Percentiles rank a stretch among this genome's conserved stretches.
Conservation (phyloP, 2,329 filamentous ascomycete genomes). For the Microdochium trichocladiopsis region DNA sequence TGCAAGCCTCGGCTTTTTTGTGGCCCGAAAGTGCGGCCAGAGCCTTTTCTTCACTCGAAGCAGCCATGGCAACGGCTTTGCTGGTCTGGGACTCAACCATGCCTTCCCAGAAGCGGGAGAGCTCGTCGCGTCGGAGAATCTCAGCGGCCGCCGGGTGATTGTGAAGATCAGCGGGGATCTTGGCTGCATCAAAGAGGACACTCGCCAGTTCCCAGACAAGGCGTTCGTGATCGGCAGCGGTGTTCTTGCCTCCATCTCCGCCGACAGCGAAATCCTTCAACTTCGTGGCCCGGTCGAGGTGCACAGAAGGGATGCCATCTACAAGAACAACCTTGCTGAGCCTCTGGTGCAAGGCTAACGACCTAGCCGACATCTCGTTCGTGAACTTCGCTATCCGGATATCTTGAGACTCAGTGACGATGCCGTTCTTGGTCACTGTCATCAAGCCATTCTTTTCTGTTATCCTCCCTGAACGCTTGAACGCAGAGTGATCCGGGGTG, state of each 20-base stretch:
- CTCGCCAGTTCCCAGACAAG: slow-evolving; percentile 80
- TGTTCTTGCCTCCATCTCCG: slow-evolving; percentile 22
- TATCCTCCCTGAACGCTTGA: slow-evolving; percentile 19
- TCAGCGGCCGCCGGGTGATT: slow-evolving; percentile 24
- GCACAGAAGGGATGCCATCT: slow-evolving; percentile 54
- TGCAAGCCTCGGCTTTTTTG: slow-evolving; percentile 76
- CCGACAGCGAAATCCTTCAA: slow-evolving; percentile 39
- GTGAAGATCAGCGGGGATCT: slow-evolving; percentile 32
- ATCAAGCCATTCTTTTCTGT: slow-evolving; percentile 39
- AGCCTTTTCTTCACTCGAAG: slow-evolving; percentile 73
- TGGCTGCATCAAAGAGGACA: slow-evolving; percentile 74
- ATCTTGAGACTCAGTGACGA: slow-evolving; percentile 58
- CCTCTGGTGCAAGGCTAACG: slow-evolving; percentile 47
- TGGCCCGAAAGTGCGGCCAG: slow-evolving; percentile 73
- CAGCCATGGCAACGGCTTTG: slow-evolving; percentile 48
- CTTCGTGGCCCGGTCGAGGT: slow-evolving; percentile 34
- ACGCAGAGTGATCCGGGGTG: slow-evolving; percentile 23
- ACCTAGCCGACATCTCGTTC: slow-evolving; percentile 47
- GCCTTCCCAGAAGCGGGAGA: slow-evolving; percentile 61
- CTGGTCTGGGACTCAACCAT: slow-evolving; percentile 56
- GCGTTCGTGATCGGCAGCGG: slow-evolving; percentile 55
- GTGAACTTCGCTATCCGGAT: slow-evolving; percentile 59
- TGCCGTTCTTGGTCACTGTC: slow-evolving; percentile 44
- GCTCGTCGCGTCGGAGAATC: slow-evolving; percentile 47
- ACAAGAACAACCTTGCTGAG: slow-evolving; percentile 45